Base-by-base conservation (phyloP, 345 rosid species). In the Anastatica hierochuntica region DNA sequence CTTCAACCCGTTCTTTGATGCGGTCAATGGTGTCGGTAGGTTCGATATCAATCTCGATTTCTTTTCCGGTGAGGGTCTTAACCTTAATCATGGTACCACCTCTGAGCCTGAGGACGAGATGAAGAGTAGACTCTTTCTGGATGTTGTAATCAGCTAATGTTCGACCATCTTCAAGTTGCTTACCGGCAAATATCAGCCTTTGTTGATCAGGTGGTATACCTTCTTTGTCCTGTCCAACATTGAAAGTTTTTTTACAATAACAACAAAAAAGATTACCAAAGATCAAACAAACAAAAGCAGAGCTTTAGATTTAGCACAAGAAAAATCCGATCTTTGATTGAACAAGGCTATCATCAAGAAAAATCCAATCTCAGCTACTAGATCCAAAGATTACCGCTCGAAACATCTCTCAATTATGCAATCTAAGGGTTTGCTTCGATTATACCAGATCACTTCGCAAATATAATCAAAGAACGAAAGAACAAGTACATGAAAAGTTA, bases 21-120 rank as follows among this genome's bases (percentile, higher is more conserved):
- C 98, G 78, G 29, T 90, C 94, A 39, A 92, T 88, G 14, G 96
- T 88, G 61, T 92, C 98, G 0, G 78, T 81, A 14, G 96, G 98
- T 60, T 88, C 96, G 18, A 92, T 90, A 62, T 88, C 96, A 8
- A 88, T 92, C 72, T 88, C 98, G 33, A 88, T 92, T 49, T 92
- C 96, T 52, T 84, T 92, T 1, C 98, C 98, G 0, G 98, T 92
- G 11, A 83, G 94, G 8, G 96, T 92, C 75, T 84, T 87, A 30
- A 90, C 98, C 68, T 87, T 90, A 34, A 90, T 84, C 98, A 90
- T 90, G 21, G 96, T 90, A 15, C 98, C 96, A 52, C 98, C 96
- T 49, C 96, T 74, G 21, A 92, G 95, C 78, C 98, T 79, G 76
- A 84, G 58, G 50, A 92, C 98, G 34, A 87, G 43, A 43, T 84